These are phyloP conservation scores for Clonostachys byssicola DNA, from an alignment of 2,329 filamentous ascomycete genomes.

Conservation along the genomic window DNA sequence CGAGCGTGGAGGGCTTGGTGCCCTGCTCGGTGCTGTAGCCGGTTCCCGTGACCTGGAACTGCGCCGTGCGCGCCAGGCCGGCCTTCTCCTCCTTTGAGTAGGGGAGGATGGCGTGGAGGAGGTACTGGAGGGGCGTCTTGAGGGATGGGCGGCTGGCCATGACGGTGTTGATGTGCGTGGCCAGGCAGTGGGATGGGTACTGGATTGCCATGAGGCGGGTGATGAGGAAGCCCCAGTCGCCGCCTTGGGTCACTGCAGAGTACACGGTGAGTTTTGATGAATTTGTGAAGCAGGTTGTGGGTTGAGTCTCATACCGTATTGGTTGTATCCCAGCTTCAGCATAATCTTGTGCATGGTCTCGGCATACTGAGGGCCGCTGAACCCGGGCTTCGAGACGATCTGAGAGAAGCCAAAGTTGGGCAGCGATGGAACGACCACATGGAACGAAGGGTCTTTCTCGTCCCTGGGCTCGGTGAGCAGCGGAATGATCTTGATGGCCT, in stretches of 20 bases:
- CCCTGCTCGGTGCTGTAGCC: slow-evolving; percentile 29
- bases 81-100: slow-evolving; percentile 28
- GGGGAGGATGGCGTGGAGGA: slow-evolving; percentile 47
- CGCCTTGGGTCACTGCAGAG: slow-evolving; percentile 45
- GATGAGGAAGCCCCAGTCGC: slow-evolving; percentile 65
- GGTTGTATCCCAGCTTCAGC: slow-evolving; percentile 55
- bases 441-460: slow-evolving; percentile 35
- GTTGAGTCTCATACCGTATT: slow-evolving; percentile 16
- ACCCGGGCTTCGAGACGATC: slow-evolving; percentile 18
- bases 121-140: slow-evolving; percentile 50
- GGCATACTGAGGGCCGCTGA: slow-evolving; percentile 25
- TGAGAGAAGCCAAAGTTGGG: slow-evolving; percentile 44
- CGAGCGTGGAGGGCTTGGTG: slow-evolving; percentile 70
- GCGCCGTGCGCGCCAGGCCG: slow-evolving; percentile 46
- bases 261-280: slow-evolving; percentile 5
- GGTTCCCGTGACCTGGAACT: slow-evolving; percentile 52
- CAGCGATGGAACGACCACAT: slow-evolving; percentile 53
- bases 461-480: slow-evolving; percentile 27
- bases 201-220: slow-evolving; percentile 54
- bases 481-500: slow-evolving; percentile 59
- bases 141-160: slow-evolving; percentile 42
- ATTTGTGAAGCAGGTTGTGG: no score
- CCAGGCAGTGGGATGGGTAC: slow-evolving; percentile 50
- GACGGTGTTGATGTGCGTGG: slow-evolving; percentile 49
- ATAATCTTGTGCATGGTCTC: slow-evolving; percentile 66